Percentiles rank a stretch among this genome's conserved stretches.
phyloP scores from a whole-genome alignment of 2,329 filamentous ascomycete species.

The Ophiobolus disseminans region DNA sequence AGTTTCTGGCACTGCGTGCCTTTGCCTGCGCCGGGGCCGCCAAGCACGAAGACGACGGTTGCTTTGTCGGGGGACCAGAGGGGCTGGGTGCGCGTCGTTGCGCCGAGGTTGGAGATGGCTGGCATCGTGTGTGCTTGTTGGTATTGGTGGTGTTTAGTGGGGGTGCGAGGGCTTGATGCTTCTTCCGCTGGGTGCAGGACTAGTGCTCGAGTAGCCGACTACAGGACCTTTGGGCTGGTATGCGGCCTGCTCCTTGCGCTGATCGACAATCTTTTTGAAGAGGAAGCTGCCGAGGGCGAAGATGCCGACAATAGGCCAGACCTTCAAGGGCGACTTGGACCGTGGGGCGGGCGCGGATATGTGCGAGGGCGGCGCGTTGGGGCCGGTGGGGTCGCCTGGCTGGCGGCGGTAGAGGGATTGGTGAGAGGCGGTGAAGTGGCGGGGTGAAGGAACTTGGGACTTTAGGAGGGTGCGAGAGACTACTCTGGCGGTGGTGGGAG shows the following conservation, averaged over 20 bases:
- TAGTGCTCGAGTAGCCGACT: constrained; percentile 18
- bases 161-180: constrained; percentile 29
- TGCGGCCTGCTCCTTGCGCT: constrained; percentile 47
- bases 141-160: constrained; percentile 29
- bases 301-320: constrained; percentile 57
- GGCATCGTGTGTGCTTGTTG: constrained; percentile 37
- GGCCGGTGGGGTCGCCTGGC: constrained; percentile 44
- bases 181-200: constrained; percentile 39
- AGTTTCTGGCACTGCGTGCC: constrained; percentile 93
- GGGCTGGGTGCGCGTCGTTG: constrained; percentile 62
- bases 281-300: constrained; percentile 54
- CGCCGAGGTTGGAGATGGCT: constrained; percentile 49
- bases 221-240: constrained; percentile 32
- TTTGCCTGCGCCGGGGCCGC: constrained; percentile 93
- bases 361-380: constrained; percentile 48
- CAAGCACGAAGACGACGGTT: constrained; percentile 95
- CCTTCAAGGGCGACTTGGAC: constrained; percentile 50
- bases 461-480: constrained; percentile 5
- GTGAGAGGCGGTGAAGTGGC: constrained; percentile 35
- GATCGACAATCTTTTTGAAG: constrained; percentile 57
- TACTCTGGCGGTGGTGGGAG: constrained; percentile 27
- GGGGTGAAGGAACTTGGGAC: constrained; percentile 17
- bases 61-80: constrained; percentile 78
- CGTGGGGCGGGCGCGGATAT: constrained; percentile 42
- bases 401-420: constrained; percentile 39